Conservation (phyloP, 2,329 filamentous ascomycete species). For the Fusarium goolgardi region DNA sequence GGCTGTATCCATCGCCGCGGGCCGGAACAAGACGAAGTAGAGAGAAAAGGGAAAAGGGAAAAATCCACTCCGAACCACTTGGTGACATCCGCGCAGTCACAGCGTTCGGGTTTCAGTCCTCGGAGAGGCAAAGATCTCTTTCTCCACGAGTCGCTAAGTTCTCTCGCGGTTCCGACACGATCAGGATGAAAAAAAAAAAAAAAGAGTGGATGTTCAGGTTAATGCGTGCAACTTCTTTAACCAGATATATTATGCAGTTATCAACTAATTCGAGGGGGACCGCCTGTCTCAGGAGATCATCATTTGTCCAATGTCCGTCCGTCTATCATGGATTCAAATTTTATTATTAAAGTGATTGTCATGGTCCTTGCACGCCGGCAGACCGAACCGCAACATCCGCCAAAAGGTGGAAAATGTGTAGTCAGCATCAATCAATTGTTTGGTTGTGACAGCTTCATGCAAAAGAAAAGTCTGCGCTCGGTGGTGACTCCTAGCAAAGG, state of each 20-base stretch:
- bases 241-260: conserved; percentile 37
- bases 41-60: conserved; percentile 11
- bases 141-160: conserved; percentile 10
- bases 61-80: conserved; percentile 42
- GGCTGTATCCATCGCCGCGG: conserved; percentile 43
- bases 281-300: conserved; percentile 35
- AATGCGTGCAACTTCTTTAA: conserved; percentile 3
- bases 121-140: conserved; percentile 34
- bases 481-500: conserved; percentile 17
- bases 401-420: conserved; percentile 18
- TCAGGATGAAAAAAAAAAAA: not conserved
- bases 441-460: conserved; percentile 39
- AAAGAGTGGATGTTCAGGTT: conserved; percentile 18
- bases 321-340: conserved; percentile 25
- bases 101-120: conserved; percentile 31
- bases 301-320: conserved; percentile 20
- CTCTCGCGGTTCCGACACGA: conserved; percentile 1
- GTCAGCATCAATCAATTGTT: conserved; percentile 8
- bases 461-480: conserved; percentile 36
- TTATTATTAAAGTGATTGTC: conserved; percentile 31
- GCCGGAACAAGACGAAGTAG: conserved; percentile 32
- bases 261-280: conserved; percentile 40
- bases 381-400: conserved; percentile 34
- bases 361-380: conserved; percentile 34
- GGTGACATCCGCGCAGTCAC: conserved; percentile 34